Percentiles rank a stretch among this genome's conserved stretches.
phyloP scores from a whole-genome alignment of 2,329 filamentous ascomycete genomes.

The Colletotrichum caudatum region DNA sequence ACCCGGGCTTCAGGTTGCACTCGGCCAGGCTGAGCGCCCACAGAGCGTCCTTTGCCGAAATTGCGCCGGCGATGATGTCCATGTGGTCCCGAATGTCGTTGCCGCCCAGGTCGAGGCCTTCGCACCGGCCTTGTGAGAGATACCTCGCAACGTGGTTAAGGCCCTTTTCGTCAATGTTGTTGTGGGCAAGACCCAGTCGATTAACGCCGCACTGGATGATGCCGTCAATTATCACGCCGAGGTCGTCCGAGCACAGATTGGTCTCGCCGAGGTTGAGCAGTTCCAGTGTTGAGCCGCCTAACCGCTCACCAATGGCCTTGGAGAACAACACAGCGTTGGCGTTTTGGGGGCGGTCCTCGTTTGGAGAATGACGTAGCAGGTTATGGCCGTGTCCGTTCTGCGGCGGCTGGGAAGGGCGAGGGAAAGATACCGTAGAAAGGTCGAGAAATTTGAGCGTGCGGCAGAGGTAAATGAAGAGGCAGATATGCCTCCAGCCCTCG shows the following conservation, averaged over 20 bases:
- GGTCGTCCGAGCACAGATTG: constrained; percentile 75
- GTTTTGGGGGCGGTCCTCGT: constrained; percentile 51
- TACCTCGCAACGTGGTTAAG: constrained; percentile 82
- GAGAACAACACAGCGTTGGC: constrained; percentile 67
- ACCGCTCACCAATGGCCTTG: constrained; percentile 80
- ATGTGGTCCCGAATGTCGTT: constrained; percentile 76
- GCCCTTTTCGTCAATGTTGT: constrained; percentile 79
- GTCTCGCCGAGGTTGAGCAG: constrained; percentile 88
- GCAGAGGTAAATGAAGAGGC: constrained; percentile 90
- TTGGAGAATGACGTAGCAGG: constrained; percentile 48
- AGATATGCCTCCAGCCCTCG: constrained; percentile 92
- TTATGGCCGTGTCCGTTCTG: constrained; percentile 45
- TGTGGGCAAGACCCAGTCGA: constrained; percentile 85
- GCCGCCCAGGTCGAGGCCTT: constrained; percentile 89
- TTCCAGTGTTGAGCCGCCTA: constrained; percentile 81
- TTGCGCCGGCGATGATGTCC: constrained; percentile 63
- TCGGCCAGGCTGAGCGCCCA: constrained; percentile 89
- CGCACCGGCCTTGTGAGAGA: constrained; percentile 80
- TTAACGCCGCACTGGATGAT: constrained; percentile 82
- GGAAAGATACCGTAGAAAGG: constrained; percentile 86
- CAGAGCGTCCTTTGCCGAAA: constrained; percentile 69
- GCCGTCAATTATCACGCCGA: constrained; percentile 84
- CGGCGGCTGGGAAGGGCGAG: constrained; percentile 49
- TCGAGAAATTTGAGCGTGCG: constrained; percentile 88
- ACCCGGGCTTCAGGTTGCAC: constrained; percentile 81